Base-by-base conservation (phyloP, 768 basidiomycete genomes). In the Boletus fagicola region DNA sequence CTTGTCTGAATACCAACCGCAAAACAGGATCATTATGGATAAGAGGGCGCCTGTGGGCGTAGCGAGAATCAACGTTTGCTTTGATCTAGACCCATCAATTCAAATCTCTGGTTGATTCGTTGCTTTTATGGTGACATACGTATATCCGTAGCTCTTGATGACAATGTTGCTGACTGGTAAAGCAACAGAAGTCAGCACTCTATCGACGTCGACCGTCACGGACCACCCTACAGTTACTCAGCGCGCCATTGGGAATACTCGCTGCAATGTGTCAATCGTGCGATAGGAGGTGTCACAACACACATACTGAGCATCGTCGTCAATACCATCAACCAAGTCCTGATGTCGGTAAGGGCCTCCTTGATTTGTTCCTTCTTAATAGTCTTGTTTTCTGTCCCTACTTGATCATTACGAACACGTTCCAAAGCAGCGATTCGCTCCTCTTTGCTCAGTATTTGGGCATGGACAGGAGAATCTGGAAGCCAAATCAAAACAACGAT, bases 1-100 rank as follows among this genome's bases (percentile, higher is more conserved):
- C 68, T 72, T 81, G 62, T 87, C 86, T 0, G 86, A 84, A 65
- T 84, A 84, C 79, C 82, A 87, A 4, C 84, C 84, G 59, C 83
- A 85, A 5, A 77, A 62, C 18, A 85, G 59, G 2, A 80, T 78
- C 57, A 75, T 84, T 4, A 71, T 42, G 0, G 83, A 76, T 4
- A 76, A 78, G 26, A 87, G 67, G 10, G 71, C 75, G 4, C 86
- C 87, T 22, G 68, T 77, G 3, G 84, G 85, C 0, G 85, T 83
- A 4, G 78, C 78, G 28, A 86, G 64, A 40, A 86, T 86, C 16
- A 87, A 70, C 0, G 85, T 81, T 64, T 85, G 83, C 65, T 77
- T 81, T 8, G 86, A 80, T 12, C 83, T 85, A 43, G 31, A n/a
- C 39, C n/a, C 45, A 36, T 39, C 8, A 8, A 5, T 33, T 47